A percentile compares a stretch with the other conserved stretches of the same genome.
phyloP scores from a whole-genome alignment of 1,139 yeast species.

The Geotrichum australiense region DNA sequence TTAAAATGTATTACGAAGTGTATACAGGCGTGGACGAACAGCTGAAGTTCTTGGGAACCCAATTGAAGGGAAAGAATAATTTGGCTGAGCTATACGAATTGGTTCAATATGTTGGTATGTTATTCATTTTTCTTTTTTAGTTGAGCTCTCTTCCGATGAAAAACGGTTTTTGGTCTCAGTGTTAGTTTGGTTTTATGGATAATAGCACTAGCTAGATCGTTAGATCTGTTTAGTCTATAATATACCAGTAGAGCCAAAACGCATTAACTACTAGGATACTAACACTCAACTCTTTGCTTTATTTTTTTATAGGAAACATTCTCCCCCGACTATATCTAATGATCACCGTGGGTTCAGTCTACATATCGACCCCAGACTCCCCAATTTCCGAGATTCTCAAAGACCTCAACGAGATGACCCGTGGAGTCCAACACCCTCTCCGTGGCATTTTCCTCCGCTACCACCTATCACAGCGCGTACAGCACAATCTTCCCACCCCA shows the following conservation, averaged over 20 bases:
- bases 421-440: conserved; percentile 96
- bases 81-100: conserved; percentile 86
- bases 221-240: too few relatives aligned
- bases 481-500: conserved; percentile 53
- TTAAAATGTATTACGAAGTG: conserved; percentile 90
- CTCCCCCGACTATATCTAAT: conserved; percentile 86
- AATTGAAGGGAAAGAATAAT: conserved; percentile 60
- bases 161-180: too few relatives aligned
- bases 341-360: conserved; percentile 92
- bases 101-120: conserved; percentile 75
- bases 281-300: too few relatives aligned
- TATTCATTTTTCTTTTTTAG: conserved; percentile 6
- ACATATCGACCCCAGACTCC: conserved; percentile 69
- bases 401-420: conserved; percentile 96
- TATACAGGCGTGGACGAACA: conserved; percentile 84
- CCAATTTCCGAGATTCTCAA: conserved; percentile 84
- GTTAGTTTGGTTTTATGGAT: too few relatives aligned
- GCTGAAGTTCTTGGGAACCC: conserved; percentile 58
- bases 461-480: conserved; percentile 77
- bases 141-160: too few relatives aligned
- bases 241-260: too few relatives aligned
- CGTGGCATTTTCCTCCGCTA: conserved; percentile 81
- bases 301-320: conserved; percentile 44
- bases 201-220: too few relatives aligned
- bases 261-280: too few relatives aligned